phyloP scores from a whole-genome alignment of 1,284 basidiomycete genomes.

The Vanrija humicola region DNA sequence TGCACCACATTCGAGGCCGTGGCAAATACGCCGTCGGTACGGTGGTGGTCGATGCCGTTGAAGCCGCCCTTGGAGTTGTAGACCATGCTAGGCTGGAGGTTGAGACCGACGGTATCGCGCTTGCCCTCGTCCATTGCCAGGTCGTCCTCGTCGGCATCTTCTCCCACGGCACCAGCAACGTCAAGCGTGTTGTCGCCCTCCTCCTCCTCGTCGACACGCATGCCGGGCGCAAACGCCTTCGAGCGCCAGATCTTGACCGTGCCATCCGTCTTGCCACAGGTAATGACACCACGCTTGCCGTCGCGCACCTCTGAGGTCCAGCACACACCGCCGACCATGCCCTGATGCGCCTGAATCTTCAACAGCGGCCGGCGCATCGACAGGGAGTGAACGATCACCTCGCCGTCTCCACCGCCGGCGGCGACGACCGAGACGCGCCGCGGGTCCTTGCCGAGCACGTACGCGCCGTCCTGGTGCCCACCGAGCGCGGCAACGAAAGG shows the following conservation, averaged over 20 bases:
- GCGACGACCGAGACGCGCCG: slow-evolving; percentile 76
- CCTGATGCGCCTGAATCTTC: slow-evolving; percentile 78
- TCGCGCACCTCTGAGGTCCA: slow-evolving; percentile 47
- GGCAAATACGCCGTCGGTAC: slow-evolving; percentile 79
- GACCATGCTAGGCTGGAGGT: slow-evolving; percentile 60
- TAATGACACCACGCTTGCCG: slow-evolving; percentile 67
- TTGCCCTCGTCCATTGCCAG: slow-evolving; percentile 41
- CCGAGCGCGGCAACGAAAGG: slow-evolving; percentile 88
- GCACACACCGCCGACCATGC: slow-evolving; percentile 74
- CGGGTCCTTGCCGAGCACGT: slow-evolving; percentile 75
- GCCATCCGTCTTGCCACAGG: slow-evolving; percentile 80
- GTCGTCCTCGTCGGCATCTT: slow-evolving; percentile 43
- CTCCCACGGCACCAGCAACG: slow-evolving; percentile 41
- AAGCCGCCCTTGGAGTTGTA: slow-evolving; percentile 81
- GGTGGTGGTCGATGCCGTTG: slow-evolving; percentile 93
- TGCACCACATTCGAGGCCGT: slow-evolving; percentile 92
- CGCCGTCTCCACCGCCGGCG: slow-evolving; percentile 93
- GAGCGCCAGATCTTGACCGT: slow-evolving; percentile 86
- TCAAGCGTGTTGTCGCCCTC: slow-evolving; percentile 39
- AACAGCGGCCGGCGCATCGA: slow-evolving; percentile 63
- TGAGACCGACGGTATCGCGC: slow-evolving; percentile 34
- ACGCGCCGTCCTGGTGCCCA: slow-evolving; percentile 94
- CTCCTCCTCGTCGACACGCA: slow-evolving; percentile 41
- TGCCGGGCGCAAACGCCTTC: slow-evolving; percentile 42
- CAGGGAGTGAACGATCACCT: slow-evolving; percentile 85